Evolutionary conservation across 139 green algal species (phyloP).

Genomic region (Edaphochlamys debaryana): DNA sequence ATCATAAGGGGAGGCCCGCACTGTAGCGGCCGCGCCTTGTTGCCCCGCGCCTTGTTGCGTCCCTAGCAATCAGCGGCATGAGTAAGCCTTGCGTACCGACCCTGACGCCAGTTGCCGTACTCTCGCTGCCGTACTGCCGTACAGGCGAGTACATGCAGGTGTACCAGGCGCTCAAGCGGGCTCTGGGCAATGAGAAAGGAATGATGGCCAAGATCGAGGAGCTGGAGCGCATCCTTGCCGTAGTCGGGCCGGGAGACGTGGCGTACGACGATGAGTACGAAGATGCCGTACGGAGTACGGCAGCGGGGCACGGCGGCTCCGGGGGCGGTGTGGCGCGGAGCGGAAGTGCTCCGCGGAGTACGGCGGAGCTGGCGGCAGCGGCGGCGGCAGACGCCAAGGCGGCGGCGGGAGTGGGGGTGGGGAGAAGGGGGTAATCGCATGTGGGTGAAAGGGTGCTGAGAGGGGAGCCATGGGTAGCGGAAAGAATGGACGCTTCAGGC

Average conservation of each 20-base stretch:
- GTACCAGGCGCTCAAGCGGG: slow-evolving; percentile 43
- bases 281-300: background rate
- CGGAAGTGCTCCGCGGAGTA: too few species aligned
- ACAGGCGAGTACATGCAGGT: slow-evolving; percentile 45
- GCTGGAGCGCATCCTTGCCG: slow-evolving; percentile 46
- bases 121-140: too few species aligned
- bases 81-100: too few species aligned
- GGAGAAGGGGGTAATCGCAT: background rate
- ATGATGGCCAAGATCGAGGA: slow-evolving; percentile 46
- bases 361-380: too few species aligned
- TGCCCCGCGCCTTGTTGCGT: too few species aligned
- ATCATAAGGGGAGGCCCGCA: too few species aligned
- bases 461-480: too few species aligned
- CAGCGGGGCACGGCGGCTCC: background rate
- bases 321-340: background rate
- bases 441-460: background rate
- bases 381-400: too few species aligned
- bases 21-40: too few species aligned
- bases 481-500: too few species aligned
- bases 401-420: background rate
- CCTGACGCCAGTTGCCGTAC: too few species aligned
- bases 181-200: slow-evolving; percentile 42
- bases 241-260: slow-evolving; percentile 36
- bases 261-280: slow-evolving; percentile 30
- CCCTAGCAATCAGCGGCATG: too few species aligned